Percentiles rank a stretch among this genome's conserved stretches.
Evolutionary conservation across 148 eudicot species (phyloP).

Genomic region (Vaccinium darrowii): DNA sequence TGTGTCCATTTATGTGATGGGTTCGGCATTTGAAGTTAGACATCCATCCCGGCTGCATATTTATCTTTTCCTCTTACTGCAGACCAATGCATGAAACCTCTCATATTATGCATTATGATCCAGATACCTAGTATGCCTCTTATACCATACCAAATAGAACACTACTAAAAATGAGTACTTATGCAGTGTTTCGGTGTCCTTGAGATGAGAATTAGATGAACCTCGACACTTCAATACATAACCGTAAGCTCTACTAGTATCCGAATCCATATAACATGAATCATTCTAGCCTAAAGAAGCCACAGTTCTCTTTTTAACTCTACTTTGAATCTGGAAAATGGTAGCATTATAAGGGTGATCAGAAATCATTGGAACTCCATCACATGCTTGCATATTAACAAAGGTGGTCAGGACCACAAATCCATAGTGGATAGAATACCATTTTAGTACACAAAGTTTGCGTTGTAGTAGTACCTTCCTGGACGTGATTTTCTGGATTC

Average conservation of each 20-base stretch:
- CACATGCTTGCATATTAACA: slow-evolving; percentile 4
- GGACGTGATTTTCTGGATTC: background rate
- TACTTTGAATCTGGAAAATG: slow-evolving; percentile 2
- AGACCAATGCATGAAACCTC: background rate
- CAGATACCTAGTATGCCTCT: background rate
- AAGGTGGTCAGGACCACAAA: slow-evolving; percentile 19
- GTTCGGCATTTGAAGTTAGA: background rate
- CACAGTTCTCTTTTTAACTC: background rate
- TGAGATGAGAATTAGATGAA: background rate
- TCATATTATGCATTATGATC: background rate
- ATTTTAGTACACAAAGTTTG: background rate
- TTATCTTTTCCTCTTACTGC: background rate
- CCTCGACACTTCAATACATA: background rate
- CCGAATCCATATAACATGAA: background rate
- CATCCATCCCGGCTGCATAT: too few relatives aligned
- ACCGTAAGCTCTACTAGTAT: background rate
- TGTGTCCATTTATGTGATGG: background rate
- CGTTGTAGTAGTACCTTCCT: slow-evolving; percentile 3
- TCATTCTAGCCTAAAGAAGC: background rate
- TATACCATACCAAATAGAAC: background rate
- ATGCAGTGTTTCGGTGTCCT: background rate
- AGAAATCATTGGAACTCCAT: background rate
- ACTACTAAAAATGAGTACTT: background rate
- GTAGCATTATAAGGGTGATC: background rate
- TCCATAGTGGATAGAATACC: background rate